Base-by-base conservation (phyloP, 306 rosid species). In the Ormosia semicastrata region DNA sequence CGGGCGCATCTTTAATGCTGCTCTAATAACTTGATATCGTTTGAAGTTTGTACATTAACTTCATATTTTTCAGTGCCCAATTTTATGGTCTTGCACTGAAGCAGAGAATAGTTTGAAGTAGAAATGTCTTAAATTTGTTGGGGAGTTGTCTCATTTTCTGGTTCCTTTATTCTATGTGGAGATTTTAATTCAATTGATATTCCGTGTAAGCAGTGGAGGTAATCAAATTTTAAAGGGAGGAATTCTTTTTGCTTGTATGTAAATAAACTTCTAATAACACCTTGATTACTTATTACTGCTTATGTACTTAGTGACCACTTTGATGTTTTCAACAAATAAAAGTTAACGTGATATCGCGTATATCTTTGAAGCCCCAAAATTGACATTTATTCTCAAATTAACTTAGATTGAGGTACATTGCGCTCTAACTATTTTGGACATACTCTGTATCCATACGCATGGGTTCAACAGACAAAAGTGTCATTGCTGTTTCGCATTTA, bases 1-100 rank as follows among this genome's bases (percentile, higher is more conserved):
- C 62, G 37, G 46, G 71, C 56, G 71, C 56, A 53, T 58, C 92
- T 11, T 65, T 77, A 43, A 60, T 17, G 65, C 1, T 24, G 13
- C 47, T 63, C 11, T 46, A 13, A 73, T 44, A 68, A 15, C 52
- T 8, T 24, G 75, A 2, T 43, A 62, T 39, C 15, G 5, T 46
- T 12, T 66, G 53, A 50, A 83, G 53, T 47, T 47, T 47, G 53
- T 78, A 54, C n/a, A 66, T 65, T 17, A 14, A 41, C 11, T 32
- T 54, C 41, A 54, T 66, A 37, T 24, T 52, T 40, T 43, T 53
- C 44, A 37, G 52, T 57, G 44, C 58, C 34, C 43, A 65, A 15
- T 44, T 18, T 24, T 7, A 77, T 46, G 50, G 3, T 47, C 13
- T 11, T 47, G 13, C 15, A 3, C 3, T 11, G 53, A 14, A 24